A percentile compares a stretch with the other conserved stretches of the same genome.
Evolutionary conservation across 139 green algal species (phyloP).

Genomic region (Microglena sp.): DNA sequence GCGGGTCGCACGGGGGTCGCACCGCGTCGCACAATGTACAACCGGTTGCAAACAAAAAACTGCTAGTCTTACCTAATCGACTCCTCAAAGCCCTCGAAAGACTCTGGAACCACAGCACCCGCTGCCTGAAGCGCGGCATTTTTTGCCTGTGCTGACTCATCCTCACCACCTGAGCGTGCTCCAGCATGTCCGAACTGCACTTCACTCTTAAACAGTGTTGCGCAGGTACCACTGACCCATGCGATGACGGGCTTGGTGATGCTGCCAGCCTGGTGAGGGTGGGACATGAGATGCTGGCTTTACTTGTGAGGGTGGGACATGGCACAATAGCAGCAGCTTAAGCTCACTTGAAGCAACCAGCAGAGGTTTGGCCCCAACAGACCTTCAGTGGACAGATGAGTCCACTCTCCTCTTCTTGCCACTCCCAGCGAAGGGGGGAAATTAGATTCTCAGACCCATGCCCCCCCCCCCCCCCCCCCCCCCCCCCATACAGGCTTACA

Average conservation of each 20-base stretch:
- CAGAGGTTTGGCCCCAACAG: no score
- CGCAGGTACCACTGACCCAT: slow-evolving; percentile 83
- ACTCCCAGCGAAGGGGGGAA: no score
- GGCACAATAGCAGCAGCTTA: no score
- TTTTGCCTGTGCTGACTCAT: slow-evolving; percentile 64
- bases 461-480: no score
- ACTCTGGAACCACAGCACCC: slow-evolving; percentile 77
- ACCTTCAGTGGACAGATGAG: no score
- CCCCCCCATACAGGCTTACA: neutral
- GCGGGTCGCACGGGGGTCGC: no score
- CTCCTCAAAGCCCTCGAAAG: slow-evolving; percentile 81
- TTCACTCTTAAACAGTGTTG: slow-evolving; percentile 87
- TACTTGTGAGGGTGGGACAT: no score
- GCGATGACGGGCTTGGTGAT: slow-evolving; percentile 89
- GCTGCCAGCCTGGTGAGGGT: slow-evolving; percentile 21
- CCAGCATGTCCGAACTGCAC: slow-evolving; percentile 94
- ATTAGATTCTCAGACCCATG: no score
- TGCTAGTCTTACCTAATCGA: slow-evolving; percentile 41
- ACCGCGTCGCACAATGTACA: no score
- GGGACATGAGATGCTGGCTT: neutral
- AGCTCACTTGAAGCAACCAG: no score
- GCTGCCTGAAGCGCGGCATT: slow-evolving; percentile 74
- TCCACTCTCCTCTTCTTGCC: no score
- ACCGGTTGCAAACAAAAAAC: no score
- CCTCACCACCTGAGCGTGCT: slow-evolving; percentile 57